Base-by-base conservation (phyloP, 202 grass and related monocot genomes). In the Schoenoplectus triqueter region DNA sequence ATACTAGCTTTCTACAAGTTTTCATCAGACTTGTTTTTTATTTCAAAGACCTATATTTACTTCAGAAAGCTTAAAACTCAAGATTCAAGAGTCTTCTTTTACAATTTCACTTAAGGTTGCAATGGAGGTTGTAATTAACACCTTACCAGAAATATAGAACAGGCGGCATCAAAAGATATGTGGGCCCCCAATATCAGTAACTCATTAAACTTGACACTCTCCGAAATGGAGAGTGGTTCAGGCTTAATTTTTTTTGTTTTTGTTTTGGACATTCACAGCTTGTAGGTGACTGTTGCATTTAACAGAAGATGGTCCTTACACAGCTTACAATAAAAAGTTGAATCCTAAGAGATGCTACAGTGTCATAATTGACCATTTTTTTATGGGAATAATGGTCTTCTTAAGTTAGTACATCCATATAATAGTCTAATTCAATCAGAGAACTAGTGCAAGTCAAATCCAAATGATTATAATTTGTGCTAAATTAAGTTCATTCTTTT, bases 121-220 rank as follows among this genome's bases (percentile, higher is more conserved):
- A 76, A 39, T 49, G 14, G 17, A 56, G 69, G 15, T 19, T 47
- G 50, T 49, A 48, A 19, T 72, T 55, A 21, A 57, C 9, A 56
- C 10, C 73, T 48, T 4, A 40, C 20, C 73, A 76, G 73, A 77
- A 59, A 57, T 57, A 77, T 77, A 77, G 41, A 77, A 77, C 21
- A 77, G 5, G 52, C 5, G 41, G 5, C 21, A 57, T 57, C 13
- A 31, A 59, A 77, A 73, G 6, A 40, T 31, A 56, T 56, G 51
- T 14, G 51, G 20, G 10, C 41, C 2, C 13, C 51, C 22, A 42
- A 41, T 57, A 41, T 41, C 20, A 77, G 31, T 10, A 8, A 4
- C 40, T 51, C 22, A 57, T 40, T 77, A 52, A 52, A 77, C 5
- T 31, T 31, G 31, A 31, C 31, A 31, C 31, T 31, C 31, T 31